phyloP scores from a whole-genome alignment of 2,329 filamentous ascomycete species.

The Sporothrix brunneoviolacea region DNA sequence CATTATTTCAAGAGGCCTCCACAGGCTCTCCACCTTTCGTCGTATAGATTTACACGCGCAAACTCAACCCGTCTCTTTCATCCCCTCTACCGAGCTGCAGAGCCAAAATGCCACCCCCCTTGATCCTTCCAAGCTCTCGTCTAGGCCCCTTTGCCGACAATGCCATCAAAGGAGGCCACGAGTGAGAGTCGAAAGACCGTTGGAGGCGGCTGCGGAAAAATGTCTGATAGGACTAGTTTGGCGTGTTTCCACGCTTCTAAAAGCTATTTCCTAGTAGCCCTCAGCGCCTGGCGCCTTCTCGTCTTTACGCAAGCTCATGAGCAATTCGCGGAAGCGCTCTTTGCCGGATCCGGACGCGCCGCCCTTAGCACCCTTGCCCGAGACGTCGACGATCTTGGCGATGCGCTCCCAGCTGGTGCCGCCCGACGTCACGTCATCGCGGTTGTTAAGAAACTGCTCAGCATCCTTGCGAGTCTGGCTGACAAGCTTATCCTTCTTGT shows the following conservation, averaged over 20 bases:
- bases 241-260: constrained; percentile 8
- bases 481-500: constrained; percentile 91
- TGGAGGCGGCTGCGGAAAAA: constrained; percentile 2
- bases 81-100: not conserved
- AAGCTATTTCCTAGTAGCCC: constrained; percentile 44
- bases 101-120: too few relatives aligned
- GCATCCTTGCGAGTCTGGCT: constrained; percentile 84
- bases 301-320: constrained; percentile 85
- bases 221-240: not conserved
- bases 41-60: constrained; percentile 4
- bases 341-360: constrained; percentile 88
- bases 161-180: not conserved
- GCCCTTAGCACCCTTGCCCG: constrained; percentile 82
- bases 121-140: too few relatives aligned
- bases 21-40: not conserved
- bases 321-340: constrained; percentile 87
- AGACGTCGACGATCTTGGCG: constrained; percentile 93
- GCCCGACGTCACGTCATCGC: constrained; percentile 88
- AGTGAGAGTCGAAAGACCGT: not conserved
- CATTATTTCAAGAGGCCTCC: not conserved
- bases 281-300: constrained; percentile 70
- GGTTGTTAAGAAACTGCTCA: constrained; percentile 80
- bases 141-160: too few relatives aligned
- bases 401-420: constrained; percentile 99
- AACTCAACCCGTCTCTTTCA: not conserved